Conservation (phyloP, 2,329 filamentous ascomycete species). For the Cladosporium austrohemisphaericum region DNA sequence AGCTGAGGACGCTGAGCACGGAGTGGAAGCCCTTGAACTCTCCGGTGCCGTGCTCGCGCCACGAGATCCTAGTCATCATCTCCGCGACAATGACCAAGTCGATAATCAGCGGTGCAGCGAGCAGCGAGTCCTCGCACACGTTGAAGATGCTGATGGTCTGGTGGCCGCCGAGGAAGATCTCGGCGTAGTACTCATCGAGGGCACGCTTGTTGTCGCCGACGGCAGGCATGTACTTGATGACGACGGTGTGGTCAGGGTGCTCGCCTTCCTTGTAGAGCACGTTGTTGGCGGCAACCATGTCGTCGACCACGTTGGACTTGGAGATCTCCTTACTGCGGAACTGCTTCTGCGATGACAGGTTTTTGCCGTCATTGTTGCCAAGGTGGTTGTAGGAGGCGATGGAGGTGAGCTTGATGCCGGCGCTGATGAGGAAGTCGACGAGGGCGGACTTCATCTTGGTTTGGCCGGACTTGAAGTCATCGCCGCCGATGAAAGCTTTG, state of each 20-base stretch:
- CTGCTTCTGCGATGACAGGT: slow-evolving; percentile 93
- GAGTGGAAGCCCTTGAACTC: slow-evolving; percentile 94
- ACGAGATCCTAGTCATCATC: slow-evolving; percentile 98
- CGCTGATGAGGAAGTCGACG: slow-evolving; percentile 97
- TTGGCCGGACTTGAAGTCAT: slow-evolving; percentile 99
- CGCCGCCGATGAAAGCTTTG: slow-evolving; percentile 87
- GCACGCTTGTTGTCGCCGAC: slow-evolving; percentile 99
- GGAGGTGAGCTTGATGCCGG: slow-evolving; percentile 96
- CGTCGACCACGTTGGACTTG: slow-evolving; percentile 98
- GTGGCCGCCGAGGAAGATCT: slow-evolving; percentile 98
- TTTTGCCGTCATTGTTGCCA: slow-evolving; percentile 99
- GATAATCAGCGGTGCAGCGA: slow-evolving; percentile 95
- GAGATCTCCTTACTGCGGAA: slow-evolving; percentile 99
- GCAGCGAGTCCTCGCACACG: slow-evolving; percentile 95
- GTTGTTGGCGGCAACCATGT: slow-evolving; percentile 96
- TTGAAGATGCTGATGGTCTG: slow-evolving; percentile 99
- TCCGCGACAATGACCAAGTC: slow-evolving; percentile 89
- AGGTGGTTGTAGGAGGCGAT: slow-evolving; percentile 99
- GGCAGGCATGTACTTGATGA: slow-evolving; percentile 99
- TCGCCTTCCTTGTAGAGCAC: slow-evolving; percentile 88
- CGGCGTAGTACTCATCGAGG: slow-evolving; percentile 96
- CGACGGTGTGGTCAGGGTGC: slow-evolving; percentile 95
- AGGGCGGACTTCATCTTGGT: slow-evolving; percentile 99
- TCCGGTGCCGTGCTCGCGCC: slow-evolving; percentile 60
- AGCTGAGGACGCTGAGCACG: slow-evolving; percentile 93